Base-by-base conservation (phyloP, 2,329 filamentous ascomycete species). In the Fusarium sp. region DNA sequence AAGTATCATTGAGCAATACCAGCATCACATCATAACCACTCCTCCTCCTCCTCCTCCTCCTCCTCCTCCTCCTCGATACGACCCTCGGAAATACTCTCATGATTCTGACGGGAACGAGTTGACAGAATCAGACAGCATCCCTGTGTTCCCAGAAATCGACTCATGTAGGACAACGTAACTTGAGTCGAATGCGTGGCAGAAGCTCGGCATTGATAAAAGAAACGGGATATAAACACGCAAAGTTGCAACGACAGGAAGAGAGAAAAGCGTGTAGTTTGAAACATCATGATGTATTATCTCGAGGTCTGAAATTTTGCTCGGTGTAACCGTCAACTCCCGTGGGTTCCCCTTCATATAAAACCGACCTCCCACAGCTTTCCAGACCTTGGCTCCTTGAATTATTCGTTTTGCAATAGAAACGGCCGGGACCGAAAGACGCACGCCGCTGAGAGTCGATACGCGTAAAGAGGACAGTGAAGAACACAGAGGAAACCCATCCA, bases 221-320 rank as follows among this genome's bases (percentile, higher is more conserved):
- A 25, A 13, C 9, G 31, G 17, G 8, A 8, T 23, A 47, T 17
- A 33, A 19, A 37, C 14, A 19, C 47, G 19, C n/a, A 42, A 19
- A 42, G 6, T 10, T 33, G 10, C 17, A 35, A 41, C 25, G 38
- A 35, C 8, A 38, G 13, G 9, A 43, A 11, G 25, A 55, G 43
- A 49, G 25, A 44, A 52, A 47, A 32, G 45, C 39, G 52, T 21
- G 37, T 47, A 52, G 47, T 54, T 72, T 73, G 61, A 65, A 70
- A 73, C 72, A 75, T 75, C 67, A 70, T 73, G 67, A 65, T 75
- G 68, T 75, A 76, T 76, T 76, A 76, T 73, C 67, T 74, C 63
- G 67, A 70, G 66, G 67, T 70, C 70, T 74, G 70, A 71, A 68
- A 57, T 66, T 69, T 69, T 66, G 67, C 68, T 70, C 70, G 69